Evolutionary conservation across 1,284 basidiomycete species (phyloP).

Genomic region (Puccinia triticina): DNA sequence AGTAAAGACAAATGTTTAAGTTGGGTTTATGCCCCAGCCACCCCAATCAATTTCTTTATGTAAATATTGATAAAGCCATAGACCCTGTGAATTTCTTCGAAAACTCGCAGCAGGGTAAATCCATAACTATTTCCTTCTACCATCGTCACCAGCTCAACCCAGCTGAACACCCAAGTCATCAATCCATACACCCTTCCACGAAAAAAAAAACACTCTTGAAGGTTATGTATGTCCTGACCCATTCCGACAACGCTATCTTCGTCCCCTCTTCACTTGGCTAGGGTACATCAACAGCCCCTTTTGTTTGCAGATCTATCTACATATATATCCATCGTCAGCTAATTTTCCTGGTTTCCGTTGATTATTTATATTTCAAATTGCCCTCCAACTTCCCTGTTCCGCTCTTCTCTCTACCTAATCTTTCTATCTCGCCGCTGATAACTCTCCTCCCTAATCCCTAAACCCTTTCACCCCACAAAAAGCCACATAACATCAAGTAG

Average conservation of each 20-base stretch:
- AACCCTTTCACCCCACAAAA: not conserved
- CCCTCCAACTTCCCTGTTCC: not conserved
- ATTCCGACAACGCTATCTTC: not conserved
- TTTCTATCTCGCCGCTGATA: not conserved
- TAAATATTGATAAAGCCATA: not conserved
- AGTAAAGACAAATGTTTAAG: not conserved
- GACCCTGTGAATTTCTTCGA: not conserved
- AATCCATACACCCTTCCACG: conserved; percentile 1
- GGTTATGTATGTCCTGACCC: not conserved
- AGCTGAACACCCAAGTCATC: not conserved
- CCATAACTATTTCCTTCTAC: not conserved
- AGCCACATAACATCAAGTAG: not conserved
- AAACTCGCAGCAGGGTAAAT: not conserved
- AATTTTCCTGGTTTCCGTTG: not conserved
- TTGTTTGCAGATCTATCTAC: not conserved
- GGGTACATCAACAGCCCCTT: not conserved
- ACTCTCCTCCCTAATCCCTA: not conserved
- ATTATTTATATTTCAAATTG: not conserved
- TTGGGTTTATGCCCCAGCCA: not conserved
- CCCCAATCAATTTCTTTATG: not conserved
- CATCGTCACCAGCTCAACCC: not conserved
- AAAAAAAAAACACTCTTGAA: conserved; percentile 3
- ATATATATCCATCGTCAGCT: not conserved
- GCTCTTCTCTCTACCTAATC: not conserved
- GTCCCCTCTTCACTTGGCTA: not conserved